A percentile compares a stretch with the other conserved stretches of the same genome.
Evolutionary conservation across 2,329 filamentous ascomycete genomes (phyloP).

Genomic region (Ambrosiella beaveri): DNA sequence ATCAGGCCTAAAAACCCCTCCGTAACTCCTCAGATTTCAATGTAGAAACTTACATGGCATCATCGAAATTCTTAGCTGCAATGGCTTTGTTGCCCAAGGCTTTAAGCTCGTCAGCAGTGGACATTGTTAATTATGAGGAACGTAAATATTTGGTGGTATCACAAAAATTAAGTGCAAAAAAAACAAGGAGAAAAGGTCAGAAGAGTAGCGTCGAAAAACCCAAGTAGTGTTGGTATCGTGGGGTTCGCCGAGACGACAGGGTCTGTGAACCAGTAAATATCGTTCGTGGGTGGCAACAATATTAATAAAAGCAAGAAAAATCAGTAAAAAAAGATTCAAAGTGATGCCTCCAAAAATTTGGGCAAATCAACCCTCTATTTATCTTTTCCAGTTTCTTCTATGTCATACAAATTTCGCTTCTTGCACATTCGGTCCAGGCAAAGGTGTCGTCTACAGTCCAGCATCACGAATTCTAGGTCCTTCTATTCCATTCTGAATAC

Average conservation of each 20-base stretch:
- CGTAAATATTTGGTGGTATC: background rate
- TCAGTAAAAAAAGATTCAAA: background rate
- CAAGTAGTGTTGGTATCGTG: conserved; percentile 1
- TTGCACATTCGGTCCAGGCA: background rate
- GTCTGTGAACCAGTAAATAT: background rate
- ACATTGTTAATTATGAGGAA: conserved; percentile 24
- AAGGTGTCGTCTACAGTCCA: background rate
- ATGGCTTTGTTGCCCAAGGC: conserved; percentile 98
- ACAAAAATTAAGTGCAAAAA: conserved; percentile 1
- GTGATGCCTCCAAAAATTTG: background rate
- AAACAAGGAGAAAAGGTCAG: background rate
- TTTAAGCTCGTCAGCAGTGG: conserved; percentile 66
- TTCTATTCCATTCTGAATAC: conserved; percentile 11
- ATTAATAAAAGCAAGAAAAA: background rate
- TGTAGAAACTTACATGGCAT: conserved; percentile 63
- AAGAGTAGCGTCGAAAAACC: background rate
- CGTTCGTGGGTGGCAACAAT: background rate
- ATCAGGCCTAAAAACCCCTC: background rate
- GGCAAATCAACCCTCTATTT: conserved; percentile 4
- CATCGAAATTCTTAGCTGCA: conserved; percentile 87
- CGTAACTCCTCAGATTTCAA: background rate
- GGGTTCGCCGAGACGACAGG: background rate
- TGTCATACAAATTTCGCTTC: background rate
- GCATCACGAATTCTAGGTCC: conserved; percentile 14
- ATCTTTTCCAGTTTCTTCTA: background rate